A percentile compares a stretch with the other conserved stretches of the same genome.
Evolutionary conservation across 2,329 filamentous ascomycete genomes (phyloP).

Genomic region (Sporothrix variecibatus): DNA sequence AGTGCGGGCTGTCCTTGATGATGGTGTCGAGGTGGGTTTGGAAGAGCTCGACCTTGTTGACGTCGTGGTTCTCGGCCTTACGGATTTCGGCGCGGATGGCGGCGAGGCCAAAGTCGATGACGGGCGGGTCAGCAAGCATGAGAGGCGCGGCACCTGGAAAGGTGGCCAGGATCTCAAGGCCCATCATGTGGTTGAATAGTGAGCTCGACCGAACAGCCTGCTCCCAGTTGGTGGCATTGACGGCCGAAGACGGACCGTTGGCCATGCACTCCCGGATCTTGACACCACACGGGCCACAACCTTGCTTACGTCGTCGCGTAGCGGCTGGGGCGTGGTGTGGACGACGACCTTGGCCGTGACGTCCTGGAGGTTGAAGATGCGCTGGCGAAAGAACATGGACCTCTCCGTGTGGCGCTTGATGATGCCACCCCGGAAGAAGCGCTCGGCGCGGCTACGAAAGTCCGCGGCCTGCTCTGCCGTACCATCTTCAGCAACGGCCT

Average conservation of each 20-base stretch:
- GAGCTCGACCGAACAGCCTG: slow-evolving; percentile 31
- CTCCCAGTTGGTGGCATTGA: slow-evolving; percentile 27
- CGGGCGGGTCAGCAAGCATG: slow-evolving; percentile 58
- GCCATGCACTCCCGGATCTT: slow-evolving; percentile 22
- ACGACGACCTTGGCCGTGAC: slow-evolving; percentile 27
- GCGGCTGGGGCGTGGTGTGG: slow-evolving; percentile 34
- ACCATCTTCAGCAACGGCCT: slow-evolving; percentile 29
- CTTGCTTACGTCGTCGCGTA: slow-evolving; percentile 38
- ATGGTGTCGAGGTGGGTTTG: slow-evolving; percentile 29
- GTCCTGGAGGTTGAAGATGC: slow-evolving; percentile 31
- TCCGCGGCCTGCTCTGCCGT: slow-evolving; percentile 28
- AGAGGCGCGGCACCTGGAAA: slow-evolving; percentile 41
- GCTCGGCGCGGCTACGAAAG: slow-evolving; percentile 26
- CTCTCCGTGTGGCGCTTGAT: slow-evolving; percentile 33
- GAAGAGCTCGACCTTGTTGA: slow-evolving; percentile 29
- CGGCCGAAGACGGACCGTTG: neutral
- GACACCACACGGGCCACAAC: slow-evolving; percentile 37
- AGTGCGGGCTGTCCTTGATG: slow-evolving; percentile 28
- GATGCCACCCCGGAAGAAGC: slow-evolving; percentile 31
- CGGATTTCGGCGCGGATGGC: slow-evolving; percentile 38
- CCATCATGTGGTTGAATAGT: slow-evolving; percentile 31
- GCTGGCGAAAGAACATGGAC: slow-evolving; percentile 30
- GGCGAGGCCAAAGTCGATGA: slow-evolving; percentile 76
- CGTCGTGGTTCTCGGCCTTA: slow-evolving; percentile 27
- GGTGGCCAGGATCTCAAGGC: slow-evolving; percentile 32